phyloP scores from a whole-genome alignment of 352 stramenopile species.

The Phytophthora idaei region DNA sequence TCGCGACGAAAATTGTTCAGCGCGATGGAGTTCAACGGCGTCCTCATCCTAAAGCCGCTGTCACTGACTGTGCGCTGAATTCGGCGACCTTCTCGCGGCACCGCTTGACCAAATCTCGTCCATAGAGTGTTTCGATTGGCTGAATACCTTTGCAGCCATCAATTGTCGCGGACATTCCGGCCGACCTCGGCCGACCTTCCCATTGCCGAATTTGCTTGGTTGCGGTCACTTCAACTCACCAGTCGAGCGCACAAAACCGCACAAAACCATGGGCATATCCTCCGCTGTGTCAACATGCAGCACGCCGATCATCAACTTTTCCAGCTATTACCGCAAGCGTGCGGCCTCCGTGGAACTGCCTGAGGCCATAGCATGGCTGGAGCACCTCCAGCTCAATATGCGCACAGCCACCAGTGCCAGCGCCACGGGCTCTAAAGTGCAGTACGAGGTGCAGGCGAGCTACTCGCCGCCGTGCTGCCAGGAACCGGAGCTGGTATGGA shows the following conservation, averaged over 20 bases:
- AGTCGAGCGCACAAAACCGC: neutral
- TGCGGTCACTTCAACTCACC: constrained; percentile 9
- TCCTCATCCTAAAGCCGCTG: neutral
- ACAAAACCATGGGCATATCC: constrained; percentile 26
- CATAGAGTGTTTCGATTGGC: neutral
- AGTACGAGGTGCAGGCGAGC: constrained; percentile 34
- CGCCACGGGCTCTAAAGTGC: constrained; percentile 18
- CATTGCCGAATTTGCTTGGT: constrained; percentile 16
- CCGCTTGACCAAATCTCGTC: neutral
- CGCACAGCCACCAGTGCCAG: constrained; percentile 13
- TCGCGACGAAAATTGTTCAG: neutral
- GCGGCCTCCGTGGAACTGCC: constrained; percentile 37
- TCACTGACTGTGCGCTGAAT: neutral
- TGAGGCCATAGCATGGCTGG: constrained; percentile 37
- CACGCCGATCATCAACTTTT: constrained; percentile 40
- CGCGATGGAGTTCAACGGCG: neutral
- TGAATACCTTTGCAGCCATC: constrained; percentile 11
- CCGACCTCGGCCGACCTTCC: constrained; percentile 12
- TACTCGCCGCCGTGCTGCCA: constrained; percentile 26
- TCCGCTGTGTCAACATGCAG: constrained; percentile 21
- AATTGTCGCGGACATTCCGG: constrained; percentile 12
- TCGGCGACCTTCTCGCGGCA: neutral
- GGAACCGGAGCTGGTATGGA: constrained; percentile 31
- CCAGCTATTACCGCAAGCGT: constrained; percentile 36
- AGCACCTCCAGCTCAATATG: constrained; percentile 34